These are phyloP conservation scores for Plasmodium ovale DNA, from an alignment of 169 alveolate genomes.

Conservation along the genomic window DNA sequence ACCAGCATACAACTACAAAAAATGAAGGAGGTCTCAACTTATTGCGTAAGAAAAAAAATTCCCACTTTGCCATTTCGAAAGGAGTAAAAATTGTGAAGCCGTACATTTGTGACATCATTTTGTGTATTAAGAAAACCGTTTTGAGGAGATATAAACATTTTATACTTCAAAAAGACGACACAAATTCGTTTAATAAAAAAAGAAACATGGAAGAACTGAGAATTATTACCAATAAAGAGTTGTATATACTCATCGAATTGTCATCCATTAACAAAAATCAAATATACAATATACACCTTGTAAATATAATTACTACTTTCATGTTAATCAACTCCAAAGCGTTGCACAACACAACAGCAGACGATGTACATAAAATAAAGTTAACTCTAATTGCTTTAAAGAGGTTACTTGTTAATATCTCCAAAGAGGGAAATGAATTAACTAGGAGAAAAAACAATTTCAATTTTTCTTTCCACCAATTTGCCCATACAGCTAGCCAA, in stretches of 20 bases:
- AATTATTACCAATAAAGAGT: conserved; percentile 65
- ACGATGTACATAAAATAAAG: conserved; percentile 40
- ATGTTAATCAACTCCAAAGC: conserved; percentile 29
- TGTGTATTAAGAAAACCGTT: conserved; percentile 40
- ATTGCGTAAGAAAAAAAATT: background rate
- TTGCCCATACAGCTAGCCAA: background rate
- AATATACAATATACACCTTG: conserved; percentile 39
- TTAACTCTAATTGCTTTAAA: conserved; percentile 44
- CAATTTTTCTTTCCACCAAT: conserved; percentile 13
- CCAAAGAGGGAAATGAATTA: background rate
- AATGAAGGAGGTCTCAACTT: background rate
- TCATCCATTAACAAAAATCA: conserved; percentile 71
- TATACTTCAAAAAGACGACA: background rate
- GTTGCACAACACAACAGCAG: conserved; percentile 18
- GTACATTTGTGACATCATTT: conserved; percentile 36
- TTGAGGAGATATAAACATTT: conserved; percentile 40
- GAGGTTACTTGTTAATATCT: conserved; percentile 49
- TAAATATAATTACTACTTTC: conserved; percentile 37
- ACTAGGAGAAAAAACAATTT: conserved; percentile 8
- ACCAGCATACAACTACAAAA: background rate
- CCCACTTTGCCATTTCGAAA: background rate
- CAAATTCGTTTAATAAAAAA: background rate
- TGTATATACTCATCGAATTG: conserved; percentile 64
- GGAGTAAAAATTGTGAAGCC: conserved; percentile 69
- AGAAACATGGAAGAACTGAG: conserved; percentile 13